Evolutionary conservation across 164 flowering plant genomes (phyloP), one percentile per base, ranked within the genome.

Genomic region (Houttuynia cordata): DNA sequence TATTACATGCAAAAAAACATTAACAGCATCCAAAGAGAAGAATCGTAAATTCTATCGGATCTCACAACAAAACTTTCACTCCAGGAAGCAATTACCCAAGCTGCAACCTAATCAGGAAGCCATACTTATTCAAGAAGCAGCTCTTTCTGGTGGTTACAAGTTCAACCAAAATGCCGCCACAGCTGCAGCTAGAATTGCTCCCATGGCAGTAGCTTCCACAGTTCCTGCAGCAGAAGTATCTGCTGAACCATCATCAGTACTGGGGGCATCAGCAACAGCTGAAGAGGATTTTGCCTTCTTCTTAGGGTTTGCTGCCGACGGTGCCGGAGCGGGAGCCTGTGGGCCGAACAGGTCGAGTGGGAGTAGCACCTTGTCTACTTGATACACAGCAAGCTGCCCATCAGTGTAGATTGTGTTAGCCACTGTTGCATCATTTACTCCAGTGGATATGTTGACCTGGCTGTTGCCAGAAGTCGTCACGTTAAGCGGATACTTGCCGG

Each of bases 351-450:
- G 39, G 18, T 64, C 73, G 60, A 73, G 13, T 3, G 99, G 99
- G 49, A 76, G 85, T 0, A 94, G 79, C 22, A 94, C 97, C 64
- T 81, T 71, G 62, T 86, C 87, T 15, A 94, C 79, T 59, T 85
- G 81, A 69, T 94, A 91, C 18, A 94, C 78, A 15, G 89, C 89
- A 1, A 94, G 80, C 58, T 74, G 77, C 21, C 63, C 60, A 37
- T 86, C 95, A 0, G 85, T 68, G 64, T 80, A 85, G 1, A 91
- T 55, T 0, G 82, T 74, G 60, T 79, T 81, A 2, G 74, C 68
- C 37, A 91, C 70, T 0, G 80, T 70, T 5, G 96, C 66, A 24
- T 86, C 75, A 7, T 70, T 79, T 0, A 85, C 61, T 0, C 97
- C 99, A 0, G 95, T 79, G 0, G 91, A 68, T 0, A 94, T 62